Conservation (phyloP, 106 monocot genomes). For the Apostasia shenzhenica region DNA sequence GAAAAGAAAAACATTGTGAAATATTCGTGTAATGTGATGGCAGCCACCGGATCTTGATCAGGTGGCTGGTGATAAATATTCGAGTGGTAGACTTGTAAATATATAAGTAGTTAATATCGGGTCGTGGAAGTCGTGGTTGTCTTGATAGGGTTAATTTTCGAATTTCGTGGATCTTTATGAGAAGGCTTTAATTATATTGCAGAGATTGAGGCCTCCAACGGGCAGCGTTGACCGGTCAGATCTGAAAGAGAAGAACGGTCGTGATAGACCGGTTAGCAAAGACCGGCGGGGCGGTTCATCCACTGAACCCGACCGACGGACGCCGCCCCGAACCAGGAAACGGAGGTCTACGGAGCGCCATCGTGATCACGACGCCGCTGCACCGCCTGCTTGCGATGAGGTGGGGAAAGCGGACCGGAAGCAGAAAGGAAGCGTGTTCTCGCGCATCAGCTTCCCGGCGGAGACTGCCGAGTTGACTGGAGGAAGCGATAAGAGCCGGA, state of each 20-base stretch:
- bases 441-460: conserved; percentile 62
- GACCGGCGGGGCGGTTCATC: conserved; percentile 2
- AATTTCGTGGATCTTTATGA: neutral
- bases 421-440: conserved; percentile 68
- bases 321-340: conserved; percentile 10
- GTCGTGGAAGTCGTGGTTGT: too few species aligned
- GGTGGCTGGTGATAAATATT: neutral
- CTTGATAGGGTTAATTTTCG: too few species aligned
- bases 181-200: neutral
- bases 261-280: neutral
- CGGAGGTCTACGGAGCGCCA: conserved; percentile 17
- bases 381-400: neutral
- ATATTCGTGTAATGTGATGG: too few species aligned
- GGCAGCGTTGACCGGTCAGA: conserved; percentile 17
- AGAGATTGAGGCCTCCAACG: conserved; percentile 26
- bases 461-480: neutral
- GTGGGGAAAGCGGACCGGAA: conserved; percentile 20
- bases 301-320: conserved; percentile 12
- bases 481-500: conserved; percentile 22
- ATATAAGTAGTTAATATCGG: neutral
- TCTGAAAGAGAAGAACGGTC: neutral
- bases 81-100: neutral
- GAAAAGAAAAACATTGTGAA: too few species aligned
- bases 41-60: neutral
- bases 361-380: neutral